Conservation (phyloP, 441 rosid species). For the Corymbia calophylla region DNA sequence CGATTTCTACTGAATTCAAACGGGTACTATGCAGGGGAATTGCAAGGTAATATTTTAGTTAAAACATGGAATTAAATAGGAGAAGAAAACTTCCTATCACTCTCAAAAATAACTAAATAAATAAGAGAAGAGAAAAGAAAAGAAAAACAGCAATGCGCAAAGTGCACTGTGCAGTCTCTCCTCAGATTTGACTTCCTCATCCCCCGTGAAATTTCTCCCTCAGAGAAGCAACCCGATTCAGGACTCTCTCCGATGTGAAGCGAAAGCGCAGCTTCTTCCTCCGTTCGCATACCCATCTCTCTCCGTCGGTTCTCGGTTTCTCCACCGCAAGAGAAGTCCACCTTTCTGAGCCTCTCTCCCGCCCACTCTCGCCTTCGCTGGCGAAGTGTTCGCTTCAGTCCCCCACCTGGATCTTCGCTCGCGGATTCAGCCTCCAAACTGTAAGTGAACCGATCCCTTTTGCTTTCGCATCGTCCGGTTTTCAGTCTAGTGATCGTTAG, state of each 20-base stretch:
- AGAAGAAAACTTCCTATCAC: not conserved
- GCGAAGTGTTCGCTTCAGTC: not conserved
- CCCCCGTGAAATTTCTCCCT: not conserved
- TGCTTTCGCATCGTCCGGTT: not conserved
- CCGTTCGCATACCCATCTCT: not conserved
- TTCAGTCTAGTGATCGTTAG: not conserved
- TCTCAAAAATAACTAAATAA: accelerated
- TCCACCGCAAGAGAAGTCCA: not conserved
- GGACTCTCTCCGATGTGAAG: not conserved
- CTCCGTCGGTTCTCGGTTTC: not conserved
- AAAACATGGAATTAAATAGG: not conserved
- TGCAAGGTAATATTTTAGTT: not conserved
- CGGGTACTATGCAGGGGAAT: not conserved
- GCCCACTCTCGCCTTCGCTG: not conserved
- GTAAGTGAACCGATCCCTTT: not conserved
- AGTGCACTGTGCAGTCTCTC: not conserved
- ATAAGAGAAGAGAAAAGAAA: not conserved
- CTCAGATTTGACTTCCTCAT: not conserved
- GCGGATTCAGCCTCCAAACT: not conserved
- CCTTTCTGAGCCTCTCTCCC: not conserved
- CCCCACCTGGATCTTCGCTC: not conserved
- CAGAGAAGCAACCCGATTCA: not conserved
- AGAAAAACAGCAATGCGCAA: not conserved
- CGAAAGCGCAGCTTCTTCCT: not conserved
- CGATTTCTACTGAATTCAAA: not conserved